A percentile compares a stretch with the other conserved stretches of the same genome.
phyloP scores from a whole-genome alignment of 2,329 filamentous ascomycete genomes.

The Exophiala phaeomuriformis region DNA sequence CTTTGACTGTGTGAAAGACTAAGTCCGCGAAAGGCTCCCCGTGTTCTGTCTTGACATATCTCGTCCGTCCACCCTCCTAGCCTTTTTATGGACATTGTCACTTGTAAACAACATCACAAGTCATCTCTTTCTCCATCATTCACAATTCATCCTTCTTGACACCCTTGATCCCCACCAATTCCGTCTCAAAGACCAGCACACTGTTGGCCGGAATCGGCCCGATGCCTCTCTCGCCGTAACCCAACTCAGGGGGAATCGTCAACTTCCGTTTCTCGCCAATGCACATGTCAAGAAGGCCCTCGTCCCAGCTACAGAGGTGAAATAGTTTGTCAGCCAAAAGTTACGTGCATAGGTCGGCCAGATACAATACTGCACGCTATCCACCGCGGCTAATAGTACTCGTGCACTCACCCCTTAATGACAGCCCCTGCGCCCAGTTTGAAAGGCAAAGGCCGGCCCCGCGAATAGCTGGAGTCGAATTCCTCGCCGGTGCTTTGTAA shows the following conservation, averaged over 20 bases:
- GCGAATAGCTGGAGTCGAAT: constrained; percentile 80
- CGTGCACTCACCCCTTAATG: constrained; percentile 66
- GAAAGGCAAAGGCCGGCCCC: constrained; percentile 69
- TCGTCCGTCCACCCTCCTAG: not conserved
- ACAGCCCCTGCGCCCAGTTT: constrained; percentile 72
- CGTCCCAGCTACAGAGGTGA: constrained; percentile 56
- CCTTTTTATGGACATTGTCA: not conserved
- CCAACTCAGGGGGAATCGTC: constrained; percentile 80
- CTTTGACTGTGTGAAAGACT: no score
- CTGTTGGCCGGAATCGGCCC: constrained; percentile 78
- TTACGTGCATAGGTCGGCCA: not conserved
- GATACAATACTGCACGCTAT: not conserved
- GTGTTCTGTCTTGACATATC: not conserved
- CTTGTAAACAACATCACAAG: not conserved
- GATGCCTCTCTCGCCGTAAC: constrained; percentile 67
- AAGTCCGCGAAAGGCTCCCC: no score
- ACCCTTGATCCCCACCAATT: constrained; percentile 75
- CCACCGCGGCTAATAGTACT: not conserved
- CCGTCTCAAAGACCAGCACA: constrained; percentile 86
- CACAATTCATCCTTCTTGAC: constrained; percentile 40
- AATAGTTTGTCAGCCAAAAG: constrained; percentile 6
- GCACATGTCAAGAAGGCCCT: constrained; percentile 88
- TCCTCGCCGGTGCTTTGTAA: constrained; percentile 64
- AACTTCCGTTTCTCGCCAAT: constrained; percentile 85
- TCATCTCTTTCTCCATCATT: constrained; percentile 5